A percentile compares a stretch with the other conserved stretches of the same genome.
phyloP scores from a whole-genome alignment of 2,329 filamentous ascomycete species.

The Exophiala oligosperma region DNA sequence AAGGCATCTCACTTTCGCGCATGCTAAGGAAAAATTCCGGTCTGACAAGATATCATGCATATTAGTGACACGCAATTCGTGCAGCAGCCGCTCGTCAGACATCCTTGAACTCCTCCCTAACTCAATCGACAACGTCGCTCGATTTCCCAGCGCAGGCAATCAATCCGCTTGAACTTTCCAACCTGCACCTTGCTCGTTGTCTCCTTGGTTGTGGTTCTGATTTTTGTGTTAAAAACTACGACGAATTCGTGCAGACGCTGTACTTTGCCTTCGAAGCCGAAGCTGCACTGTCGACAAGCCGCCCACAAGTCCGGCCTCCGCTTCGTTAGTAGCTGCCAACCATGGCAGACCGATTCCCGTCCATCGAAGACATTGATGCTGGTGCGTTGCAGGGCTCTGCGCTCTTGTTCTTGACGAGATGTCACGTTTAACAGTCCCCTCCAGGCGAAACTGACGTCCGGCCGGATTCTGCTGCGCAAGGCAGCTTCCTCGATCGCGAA shows the following conservation, averaged over 20 bases:
- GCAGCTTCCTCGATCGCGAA: constrained; percentile 90
- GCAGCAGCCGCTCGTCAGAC: background rate
- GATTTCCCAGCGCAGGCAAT: background rate
- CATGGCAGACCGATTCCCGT: constrained; percentile 80
- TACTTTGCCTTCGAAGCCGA: no score
- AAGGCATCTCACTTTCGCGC: no score
- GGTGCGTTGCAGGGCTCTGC: constrained; percentile 38
- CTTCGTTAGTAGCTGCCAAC: constrained; percentile 1
- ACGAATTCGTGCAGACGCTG: no score
- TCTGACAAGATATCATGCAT: no score
- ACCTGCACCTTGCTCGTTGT: background rate
- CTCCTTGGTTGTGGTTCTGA: background rate
- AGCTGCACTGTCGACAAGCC: background rate
- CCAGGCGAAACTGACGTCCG: constrained; percentile 28
- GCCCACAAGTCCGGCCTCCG: background rate
- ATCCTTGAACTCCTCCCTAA: background rate
- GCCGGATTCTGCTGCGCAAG: constrained; percentile 43
- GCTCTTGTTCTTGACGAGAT: background rate
- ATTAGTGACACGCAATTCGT: no score
- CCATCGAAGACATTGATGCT: constrained; percentile 73
- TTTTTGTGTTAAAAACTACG: background rate
- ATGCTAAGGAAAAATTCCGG: no score
- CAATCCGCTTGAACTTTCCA: background rate
- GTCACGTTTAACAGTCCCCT: constrained; percentile 18
- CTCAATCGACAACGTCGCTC: background rate